These are phyloP conservation scores for Thalassiosira exigua DNA, from an alignment of 352 stramenopile species.

Conservation along the genomic window DNA sequence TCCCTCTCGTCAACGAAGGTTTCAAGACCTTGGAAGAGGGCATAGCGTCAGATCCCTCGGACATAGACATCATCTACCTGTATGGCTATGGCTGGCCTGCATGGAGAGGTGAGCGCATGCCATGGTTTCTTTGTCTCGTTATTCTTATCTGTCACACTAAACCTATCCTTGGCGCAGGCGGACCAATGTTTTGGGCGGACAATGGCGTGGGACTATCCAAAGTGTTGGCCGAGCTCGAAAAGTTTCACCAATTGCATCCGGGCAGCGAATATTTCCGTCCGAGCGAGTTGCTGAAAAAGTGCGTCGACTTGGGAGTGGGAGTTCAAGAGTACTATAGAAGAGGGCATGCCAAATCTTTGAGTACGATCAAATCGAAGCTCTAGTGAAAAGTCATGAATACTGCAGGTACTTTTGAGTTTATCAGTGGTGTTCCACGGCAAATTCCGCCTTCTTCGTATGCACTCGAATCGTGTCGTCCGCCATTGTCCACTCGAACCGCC, in stretches of 20 bases:
- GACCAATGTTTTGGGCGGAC: conserved; percentile 86
- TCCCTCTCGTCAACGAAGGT: conserved; percentile 84
- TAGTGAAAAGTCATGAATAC: conserved; percentile 15
- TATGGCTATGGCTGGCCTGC: conserved; percentile 86
- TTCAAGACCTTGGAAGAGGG: conserved; percentile 87
- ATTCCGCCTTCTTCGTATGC: no score
- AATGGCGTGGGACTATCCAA: conserved; percentile 75
- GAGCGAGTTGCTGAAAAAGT: conserved; percentile 74
- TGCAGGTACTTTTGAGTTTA: no score
- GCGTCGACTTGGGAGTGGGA: conserved; percentile 63
- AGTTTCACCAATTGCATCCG: conserved; percentile 69
- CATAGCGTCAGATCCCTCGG: conserved; percentile 78
- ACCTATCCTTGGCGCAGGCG: conserved; percentile 43
- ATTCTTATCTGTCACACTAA: not conserved
- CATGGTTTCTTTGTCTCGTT: not conserved
- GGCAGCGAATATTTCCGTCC: conserved; percentile 80
- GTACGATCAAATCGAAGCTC: conserved; percentile 41
- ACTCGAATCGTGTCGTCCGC: no score
- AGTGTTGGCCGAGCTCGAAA: conserved; percentile 65
- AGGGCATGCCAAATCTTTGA: conserved; percentile 16
- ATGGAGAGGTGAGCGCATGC: conserved; percentile 62
- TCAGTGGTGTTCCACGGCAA: no score
- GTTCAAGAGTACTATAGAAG: conserved; percentile 76
- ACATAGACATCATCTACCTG: conserved; percentile 87
- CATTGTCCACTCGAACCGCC: no score